Conservation (phyloP, 768 basidiomycete species). For the Pisolithus marmoratus region DNA sequence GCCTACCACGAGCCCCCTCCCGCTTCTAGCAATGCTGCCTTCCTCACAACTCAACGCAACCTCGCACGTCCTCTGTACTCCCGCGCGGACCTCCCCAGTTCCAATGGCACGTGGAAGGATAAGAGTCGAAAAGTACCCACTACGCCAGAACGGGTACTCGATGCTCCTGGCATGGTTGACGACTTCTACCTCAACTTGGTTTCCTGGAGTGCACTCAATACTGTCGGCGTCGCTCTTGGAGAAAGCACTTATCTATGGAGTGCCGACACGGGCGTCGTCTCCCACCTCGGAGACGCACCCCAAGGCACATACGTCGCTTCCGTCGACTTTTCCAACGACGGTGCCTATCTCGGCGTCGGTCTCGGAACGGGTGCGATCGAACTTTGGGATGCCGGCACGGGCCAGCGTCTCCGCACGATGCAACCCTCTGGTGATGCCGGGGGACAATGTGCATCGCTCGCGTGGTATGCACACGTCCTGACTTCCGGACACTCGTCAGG, state of each 20-base stretch:
- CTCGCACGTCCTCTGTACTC: conserved; percentile 72
- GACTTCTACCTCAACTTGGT: conserved; percentile 97
- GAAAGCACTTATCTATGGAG: conserved; percentile 90
- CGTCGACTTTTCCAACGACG: conserved; percentile 76
- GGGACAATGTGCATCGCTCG: conserved; percentile 75
- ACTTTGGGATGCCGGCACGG: conserved; percentile 87
- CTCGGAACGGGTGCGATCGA: conserved; percentile 81
- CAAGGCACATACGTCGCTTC: conserved; percentile 72
- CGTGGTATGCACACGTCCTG: conserved; percentile 84
- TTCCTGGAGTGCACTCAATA: conserved; percentile 82
- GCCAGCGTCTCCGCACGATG: conserved; percentile 87
- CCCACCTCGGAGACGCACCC: conserved; percentile 67
- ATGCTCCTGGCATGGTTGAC: conserved; percentile 89
- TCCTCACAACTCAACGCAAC: conserved; percentile 71
- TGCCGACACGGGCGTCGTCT: conserved; percentile 84
- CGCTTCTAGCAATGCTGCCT: conserved; percentile 66
- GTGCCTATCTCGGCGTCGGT: conserved; percentile 78
- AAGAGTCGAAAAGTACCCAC: conserved; percentile 82
- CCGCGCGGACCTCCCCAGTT: conserved; percentile 56
- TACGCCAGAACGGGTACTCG: conserved; percentile 87
- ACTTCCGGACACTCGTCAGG: conserved; percentile 90
- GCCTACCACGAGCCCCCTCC: conserved; percentile 88
- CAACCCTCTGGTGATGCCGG: conserved; percentile 31
- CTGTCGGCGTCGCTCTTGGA: conserved; percentile 85
- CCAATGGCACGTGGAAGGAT: conserved; percentile 56